A percentile compares a stretch with the other conserved stretches of the same genome.
Evolutionary conservation across 2,329 filamentous ascomycete species (phyloP).

Genomic region (Monilinia polystroma): DNA sequence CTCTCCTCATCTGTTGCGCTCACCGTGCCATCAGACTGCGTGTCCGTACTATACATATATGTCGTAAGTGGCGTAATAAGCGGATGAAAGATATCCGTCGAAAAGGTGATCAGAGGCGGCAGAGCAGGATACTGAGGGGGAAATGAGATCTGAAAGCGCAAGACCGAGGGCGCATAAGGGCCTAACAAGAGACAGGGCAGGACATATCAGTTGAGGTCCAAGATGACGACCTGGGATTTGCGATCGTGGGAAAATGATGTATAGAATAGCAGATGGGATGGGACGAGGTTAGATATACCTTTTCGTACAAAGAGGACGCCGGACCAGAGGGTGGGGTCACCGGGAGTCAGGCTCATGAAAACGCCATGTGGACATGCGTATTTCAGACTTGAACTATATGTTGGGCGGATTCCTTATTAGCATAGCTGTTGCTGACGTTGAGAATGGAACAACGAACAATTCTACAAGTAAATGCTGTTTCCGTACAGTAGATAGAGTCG

Average conservation of each 20-base stretch:
- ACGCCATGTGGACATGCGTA: slow-evolving; percentile 81
- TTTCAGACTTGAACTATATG: slow-evolving; percentile 69
- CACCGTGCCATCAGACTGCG: slow-evolving; percentile 71
- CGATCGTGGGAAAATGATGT: not conserved
- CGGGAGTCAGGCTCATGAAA: slow-evolving; percentile 80
- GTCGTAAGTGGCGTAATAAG: slow-evolving; percentile 91
- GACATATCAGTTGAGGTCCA: not conserved
- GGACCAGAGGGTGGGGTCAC: slow-evolving; percentile 79
- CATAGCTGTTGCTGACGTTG: not conserved
- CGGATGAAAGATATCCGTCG: slow-evolving; percentile 92
- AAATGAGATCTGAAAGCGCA: slow-evolving; percentile 89
- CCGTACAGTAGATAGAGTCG: slow-evolving; percentile 37
- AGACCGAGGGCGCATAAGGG: slow-evolving; percentile 81
- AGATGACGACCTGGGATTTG: slow-evolving; percentile 11
- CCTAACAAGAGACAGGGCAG: slow-evolving; percentile 50
- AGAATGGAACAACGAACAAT: slow-evolving; percentile 32
- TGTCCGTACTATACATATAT: slow-evolving; percentile 84
- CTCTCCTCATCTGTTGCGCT: slow-evolving; percentile 81
- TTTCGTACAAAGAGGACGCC: slow-evolving; percentile 89
- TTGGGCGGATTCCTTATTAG: slow-evolving; percentile 13
- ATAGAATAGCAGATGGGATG: not conserved
- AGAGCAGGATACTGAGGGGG: slow-evolving; percentile 74
- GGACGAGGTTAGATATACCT: slow-evolving; percentile 53
- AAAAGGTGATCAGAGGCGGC: slow-evolving; percentile 83
- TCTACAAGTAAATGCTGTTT: slow-evolving; percentile 40